phyloP scores from a whole-genome alignment of 495 filamentous ascomycete species.

The Penicillium maclennaniae region DNA sequence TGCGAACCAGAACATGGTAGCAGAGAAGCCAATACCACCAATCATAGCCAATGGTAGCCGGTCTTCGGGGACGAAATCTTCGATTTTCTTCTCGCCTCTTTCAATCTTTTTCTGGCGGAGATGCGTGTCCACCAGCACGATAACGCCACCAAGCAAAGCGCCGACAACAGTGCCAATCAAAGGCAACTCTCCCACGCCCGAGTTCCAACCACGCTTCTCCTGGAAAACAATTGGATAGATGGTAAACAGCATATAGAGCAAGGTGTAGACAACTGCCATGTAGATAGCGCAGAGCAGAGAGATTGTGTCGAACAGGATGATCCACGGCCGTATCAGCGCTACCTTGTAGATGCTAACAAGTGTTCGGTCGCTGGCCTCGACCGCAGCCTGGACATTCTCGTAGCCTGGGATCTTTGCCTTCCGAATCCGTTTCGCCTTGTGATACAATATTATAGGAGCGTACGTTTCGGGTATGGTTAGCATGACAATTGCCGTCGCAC shows the following conservation, averaged over 20 bases:
- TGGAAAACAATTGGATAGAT: slow-evolving; percentile 20
- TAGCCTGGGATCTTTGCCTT: slow-evolving; percentile 35
- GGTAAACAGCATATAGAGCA: slow-evolving; percentile 51
- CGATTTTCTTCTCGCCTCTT: slow-evolving; percentile 13
- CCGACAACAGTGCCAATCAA: slow-evolving; percentile 49
- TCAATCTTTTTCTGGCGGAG: background rate
- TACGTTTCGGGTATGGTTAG: slow-evolving; percentile 43
- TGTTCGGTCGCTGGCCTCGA: slow-evolving; percentile 37
- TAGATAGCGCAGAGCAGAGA: slow-evolving; percentile 48
- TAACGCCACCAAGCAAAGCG: slow-evolving; percentile 35
- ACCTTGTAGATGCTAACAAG: slow-evolving; percentile 46
- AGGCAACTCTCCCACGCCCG: slow-evolving; percentile 49
- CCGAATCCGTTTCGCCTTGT: slow-evolving; percentile 36
- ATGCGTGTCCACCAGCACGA: slow-evolving; percentile 32
- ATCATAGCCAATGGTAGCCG: slow-evolving; percentile 52
- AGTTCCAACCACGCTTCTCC: slow-evolving; percentile 50
- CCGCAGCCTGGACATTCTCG: slow-evolving; percentile 42
- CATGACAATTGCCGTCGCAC: slow-evolving; percentile 34
- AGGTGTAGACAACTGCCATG: slow-evolving; percentile 48
- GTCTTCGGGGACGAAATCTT: slow-evolving; percentile 9
- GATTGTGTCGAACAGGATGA: slow-evolving; percentile 43
- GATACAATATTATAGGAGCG: slow-evolving; percentile 21
- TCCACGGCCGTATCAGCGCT: slow-evolving; percentile 47
- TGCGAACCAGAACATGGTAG: slow-evolving; percentile 55
- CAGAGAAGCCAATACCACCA: slow-evolving; percentile 51